Evolutionary conservation across 1,139 yeast species (phyloP).

Genomic region (Hansenula sp.): DNA sequence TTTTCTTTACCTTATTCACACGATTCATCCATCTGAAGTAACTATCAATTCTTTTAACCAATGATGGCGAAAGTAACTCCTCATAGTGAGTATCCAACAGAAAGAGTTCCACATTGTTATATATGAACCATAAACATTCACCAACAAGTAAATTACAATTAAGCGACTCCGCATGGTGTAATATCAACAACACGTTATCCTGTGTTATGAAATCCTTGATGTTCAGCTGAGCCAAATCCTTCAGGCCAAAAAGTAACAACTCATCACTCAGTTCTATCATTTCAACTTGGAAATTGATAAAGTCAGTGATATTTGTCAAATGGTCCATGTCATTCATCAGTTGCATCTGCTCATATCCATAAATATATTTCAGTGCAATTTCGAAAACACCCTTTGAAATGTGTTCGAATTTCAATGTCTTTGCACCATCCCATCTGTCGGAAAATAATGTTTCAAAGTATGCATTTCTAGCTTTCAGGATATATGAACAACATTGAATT

Average conservation of each 20-base stretch:
- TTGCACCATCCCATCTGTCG: conserved; percentile 42
- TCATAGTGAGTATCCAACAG: conserved; percentile 43
- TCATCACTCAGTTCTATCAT: conserved; percentile 63
- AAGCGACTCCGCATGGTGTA: conserved; percentile 49
- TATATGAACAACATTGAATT: conserved; percentile 40
- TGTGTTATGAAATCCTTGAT: conserved; percentile 53
- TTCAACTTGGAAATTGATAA: conserved; percentile 53
- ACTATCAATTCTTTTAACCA: conserved; percentile 27
- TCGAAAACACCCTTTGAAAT: conserved; percentile 41
- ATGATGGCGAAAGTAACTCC: conserved; percentile 18
- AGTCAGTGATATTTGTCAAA: conserved; percentile 35
- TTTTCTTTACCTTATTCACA: conserved; percentile 10
- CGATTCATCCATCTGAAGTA: conserved; percentile 26
- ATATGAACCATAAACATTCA: conserved; percentile 65
- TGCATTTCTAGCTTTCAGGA: conserved; percentile 53
- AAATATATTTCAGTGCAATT: conserved; percentile 49
- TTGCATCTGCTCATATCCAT: conserved; percentile 45
- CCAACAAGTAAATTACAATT: conserved; percentile 52
- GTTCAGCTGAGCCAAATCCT: conserved; percentile 58
- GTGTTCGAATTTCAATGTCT: conserved; percentile 39
- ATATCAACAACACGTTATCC: conserved; percentile 56
- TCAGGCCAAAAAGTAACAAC: conserved; percentile 54
- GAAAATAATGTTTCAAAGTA: conserved; percentile 62
- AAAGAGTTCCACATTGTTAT: conserved; percentile 59
- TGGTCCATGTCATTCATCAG: conserved; percentile 38